phyloP scores from a whole-genome alignment of 2,329 filamentous ascomycete species.

The Phoma sp. region DNA sequence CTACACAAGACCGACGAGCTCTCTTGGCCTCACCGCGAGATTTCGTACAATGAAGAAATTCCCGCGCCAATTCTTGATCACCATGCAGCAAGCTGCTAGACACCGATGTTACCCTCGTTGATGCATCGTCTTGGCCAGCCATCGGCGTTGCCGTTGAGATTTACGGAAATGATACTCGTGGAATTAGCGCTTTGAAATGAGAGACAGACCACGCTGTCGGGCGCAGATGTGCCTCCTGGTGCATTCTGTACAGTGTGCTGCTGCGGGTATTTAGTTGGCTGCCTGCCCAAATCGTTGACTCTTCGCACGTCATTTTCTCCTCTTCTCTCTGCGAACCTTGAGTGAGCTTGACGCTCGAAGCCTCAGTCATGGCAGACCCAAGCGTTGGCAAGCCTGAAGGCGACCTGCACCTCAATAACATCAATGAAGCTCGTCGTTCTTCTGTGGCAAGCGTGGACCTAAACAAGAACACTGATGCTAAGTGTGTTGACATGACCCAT shows the following conservation, averaged over 20 bases:
- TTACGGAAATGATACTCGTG: conserved; percentile 3
- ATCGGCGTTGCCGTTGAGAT: conserved; percentile 6
- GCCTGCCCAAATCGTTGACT: background rate
- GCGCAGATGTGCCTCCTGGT: background rate
- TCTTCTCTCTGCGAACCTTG: background rate
- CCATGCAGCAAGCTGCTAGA: background rate
- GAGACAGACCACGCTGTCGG: background rate
- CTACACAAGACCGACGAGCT: conserved; percentile 12
- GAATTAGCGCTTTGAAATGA: conserved; percentile 8
- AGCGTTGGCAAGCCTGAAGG: conserved; percentile 12
- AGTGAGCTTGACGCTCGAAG: background rate
- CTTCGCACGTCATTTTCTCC: background rate
- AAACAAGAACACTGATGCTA: conserved; percentile 23
- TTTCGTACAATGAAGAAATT: background rate
- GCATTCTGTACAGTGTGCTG: conserved; percentile 1
- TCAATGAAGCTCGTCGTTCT: conserved; percentile 17
- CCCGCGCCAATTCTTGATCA: background rate
- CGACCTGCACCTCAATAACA: conserved; percentile 1
- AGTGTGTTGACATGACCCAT: conserved; percentile 9
- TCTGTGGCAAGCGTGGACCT: conserved; percentile 21
- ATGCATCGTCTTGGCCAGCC: background rate
- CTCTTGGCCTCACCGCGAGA: conserved; percentile 9
- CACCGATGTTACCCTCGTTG: background rate
- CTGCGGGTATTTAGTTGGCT: conserved; percentile 13
- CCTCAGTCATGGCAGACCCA: conserved; percentile 14